These are phyloP conservation scores for Citrus inodora DNA, from an alignment of 345 rosid species.

Conservation along the genomic window DNA sequence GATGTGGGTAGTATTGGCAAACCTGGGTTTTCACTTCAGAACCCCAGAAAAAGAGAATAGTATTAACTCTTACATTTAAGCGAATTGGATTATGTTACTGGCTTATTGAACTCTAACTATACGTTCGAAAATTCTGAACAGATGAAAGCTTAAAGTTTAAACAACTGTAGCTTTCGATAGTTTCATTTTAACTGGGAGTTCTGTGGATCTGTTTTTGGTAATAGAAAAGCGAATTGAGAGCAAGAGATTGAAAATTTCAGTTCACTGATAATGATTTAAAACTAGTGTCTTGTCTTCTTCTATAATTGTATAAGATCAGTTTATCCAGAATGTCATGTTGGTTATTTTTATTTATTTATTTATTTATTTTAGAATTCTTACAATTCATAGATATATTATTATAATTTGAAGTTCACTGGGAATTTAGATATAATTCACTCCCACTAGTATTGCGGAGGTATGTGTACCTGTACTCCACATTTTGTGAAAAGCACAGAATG, in stretches of 20 bases:
- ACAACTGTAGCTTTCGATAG: background rate
- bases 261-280: background rate
- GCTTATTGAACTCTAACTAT: background rate
- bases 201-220: background rate
- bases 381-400: too few species aligned
- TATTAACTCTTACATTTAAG: background rate
- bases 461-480: too few species aligned
- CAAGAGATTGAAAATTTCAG: background rate
- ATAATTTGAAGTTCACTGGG: too few species aligned
- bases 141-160: background rate
- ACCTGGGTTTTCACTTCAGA: constrained; percentile 66
- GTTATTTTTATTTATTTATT: background rate
- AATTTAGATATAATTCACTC: too few species aligned
- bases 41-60: constrained; percentile 32
- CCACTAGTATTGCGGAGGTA: too few species aligned
- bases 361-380: background rate
- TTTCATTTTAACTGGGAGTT: background rate
- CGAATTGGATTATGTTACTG: background rate
- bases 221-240: background rate
- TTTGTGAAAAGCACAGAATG: too few species aligned
- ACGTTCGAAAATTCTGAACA: background rate
- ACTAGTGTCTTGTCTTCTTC: background rate
- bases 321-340: background rate
- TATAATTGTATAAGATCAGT: background rate
- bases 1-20: constrained; percentile 11